Base-by-base conservation (phyloP, 345 rosid species). In the Bruguiera gymnorhiza region DNA sequence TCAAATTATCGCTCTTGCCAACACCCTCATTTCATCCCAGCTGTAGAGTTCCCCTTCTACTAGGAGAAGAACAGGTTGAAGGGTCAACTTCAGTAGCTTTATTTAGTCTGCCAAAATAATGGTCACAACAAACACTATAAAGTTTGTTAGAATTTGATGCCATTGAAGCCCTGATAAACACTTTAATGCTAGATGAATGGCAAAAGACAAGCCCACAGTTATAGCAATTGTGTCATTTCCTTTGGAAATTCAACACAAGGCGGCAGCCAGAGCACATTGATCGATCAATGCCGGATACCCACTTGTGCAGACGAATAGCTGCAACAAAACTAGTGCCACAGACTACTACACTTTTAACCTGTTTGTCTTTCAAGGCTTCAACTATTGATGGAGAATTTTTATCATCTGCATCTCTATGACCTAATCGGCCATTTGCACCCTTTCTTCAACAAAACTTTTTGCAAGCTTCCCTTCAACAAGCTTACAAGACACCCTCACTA, bases 211-310 rank as follows among this genome's bases (percentile, higher is more conserved):
- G 76, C 59, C 91, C 93, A 62, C 96, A 87, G 31, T 87, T 84
- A 66, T 87, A 89, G 79, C 96, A 89, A 70, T 87, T 84, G 69
- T 89, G 96, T 32, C 89, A 81, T 80, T 83, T 84, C 70, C 92
- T 84, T 76, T 79, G 75, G 80, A 82, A 85, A 46, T 79, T 85
- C 69, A 85, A 87, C 55, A 82, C 82, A 70, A 69, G 65, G 24
- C 55, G 85, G 73, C 92, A 87, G 65, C 85, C 80, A 0, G 86
- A 82, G 60, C 92, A 87, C 60, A 64, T 70, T 23, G 87, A 83
- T 26, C 78, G 79, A 72, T 85, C 92, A 4, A 77, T 75, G 50
- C 77, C 80, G 4, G 86, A 60, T 2, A 81, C 82, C 2, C 80
- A 78, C 62, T 85, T 87, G 60, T 87, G 92, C 76, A 79, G 84